These are phyloP conservation scores for Botryotinia globosa DNA, from an alignment of 2,329 filamentous ascomycete species.

Conservation along the genomic window DNA sequence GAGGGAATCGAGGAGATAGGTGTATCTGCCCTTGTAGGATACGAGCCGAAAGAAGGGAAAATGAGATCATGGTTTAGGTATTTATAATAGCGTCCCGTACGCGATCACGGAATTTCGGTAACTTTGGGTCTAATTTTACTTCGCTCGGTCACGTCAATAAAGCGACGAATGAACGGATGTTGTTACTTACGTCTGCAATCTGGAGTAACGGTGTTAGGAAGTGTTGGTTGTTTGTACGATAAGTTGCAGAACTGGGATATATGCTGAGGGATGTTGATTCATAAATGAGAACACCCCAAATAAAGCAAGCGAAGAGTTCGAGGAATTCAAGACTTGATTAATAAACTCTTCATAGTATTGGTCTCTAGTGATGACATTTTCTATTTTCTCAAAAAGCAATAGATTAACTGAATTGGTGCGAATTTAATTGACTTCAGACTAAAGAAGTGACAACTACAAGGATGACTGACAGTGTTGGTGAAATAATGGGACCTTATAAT, in stretches of 20 bases:
- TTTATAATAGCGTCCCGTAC: background rate
- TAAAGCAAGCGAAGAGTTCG: background rate
- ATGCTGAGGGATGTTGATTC: background rate
- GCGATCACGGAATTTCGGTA: too few species aligned
- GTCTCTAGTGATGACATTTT: background rate
- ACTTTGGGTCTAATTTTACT: background rate
- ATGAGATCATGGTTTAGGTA: background rate
- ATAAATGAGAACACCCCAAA: background rate
- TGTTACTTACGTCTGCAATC: background rate
- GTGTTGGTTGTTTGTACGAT: background rate
- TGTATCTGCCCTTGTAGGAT: background rate
- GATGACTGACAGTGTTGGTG: background rate
- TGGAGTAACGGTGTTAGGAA: background rate
- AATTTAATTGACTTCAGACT: background rate
- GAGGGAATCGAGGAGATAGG: constrained; percentile 26
- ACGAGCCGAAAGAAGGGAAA: background rate
- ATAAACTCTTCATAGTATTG: background rate
- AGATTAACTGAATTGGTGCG: background rate
- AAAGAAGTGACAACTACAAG: background rate
- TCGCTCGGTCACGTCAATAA: background rate
- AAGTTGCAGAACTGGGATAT: background rate
- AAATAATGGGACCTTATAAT: background rate
- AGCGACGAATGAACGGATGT: background rate
- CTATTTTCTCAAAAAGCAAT: background rate
- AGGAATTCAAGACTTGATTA: background rate